Conservation (phyloP, 192 early-diverging fungal genomes). For the Gaertneriomyces sp. region DNA sequence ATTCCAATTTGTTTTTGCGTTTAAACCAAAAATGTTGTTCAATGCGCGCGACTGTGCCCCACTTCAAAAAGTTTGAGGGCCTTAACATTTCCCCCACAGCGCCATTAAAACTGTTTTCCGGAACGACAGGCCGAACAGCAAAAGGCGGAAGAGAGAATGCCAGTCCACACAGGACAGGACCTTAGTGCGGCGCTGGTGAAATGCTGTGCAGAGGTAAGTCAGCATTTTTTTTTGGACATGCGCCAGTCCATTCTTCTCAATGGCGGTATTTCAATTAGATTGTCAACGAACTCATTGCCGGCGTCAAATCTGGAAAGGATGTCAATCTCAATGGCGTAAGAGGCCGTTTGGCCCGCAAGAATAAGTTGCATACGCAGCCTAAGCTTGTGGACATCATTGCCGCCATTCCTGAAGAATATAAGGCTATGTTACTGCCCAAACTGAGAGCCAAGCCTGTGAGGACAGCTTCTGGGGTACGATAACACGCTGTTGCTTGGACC, state of each 20-base stretch:
- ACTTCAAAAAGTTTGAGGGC: too few species aligned
- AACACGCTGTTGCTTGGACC: too few species aligned
- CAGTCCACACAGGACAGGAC: conserved; percentile 23
- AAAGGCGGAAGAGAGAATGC: too few species aligned
- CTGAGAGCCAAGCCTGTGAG: conserved; percentile 95
- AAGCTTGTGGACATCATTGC: conserved; percentile 97
- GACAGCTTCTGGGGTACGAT: conserved; percentile 80
- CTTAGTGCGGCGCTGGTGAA: conserved; percentile 25
- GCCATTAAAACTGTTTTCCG: too few species aligned
- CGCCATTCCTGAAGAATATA: conserved; percentile 93
- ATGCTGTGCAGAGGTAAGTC: conserved; percentile 26
- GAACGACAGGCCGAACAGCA: too few species aligned
- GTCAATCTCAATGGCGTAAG: conserved; percentile 88
- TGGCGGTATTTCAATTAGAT: conserved; percentile 51
- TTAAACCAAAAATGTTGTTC: too few species aligned
- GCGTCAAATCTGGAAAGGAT: conserved; percentile 61
- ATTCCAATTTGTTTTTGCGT: too few species aligned
- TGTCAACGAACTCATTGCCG: conserved; percentile 78
- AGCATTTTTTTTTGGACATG: not conserved
- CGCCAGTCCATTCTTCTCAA: not conserved
- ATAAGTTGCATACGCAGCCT: conserved; percentile 83
- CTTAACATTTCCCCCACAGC: too few species aligned
- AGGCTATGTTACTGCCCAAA: conserved; percentile 73
- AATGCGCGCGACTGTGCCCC: too few species aligned
- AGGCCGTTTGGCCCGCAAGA: conserved; percentile 46